Base-by-base conservation (phyloP, 2,329 filamentous ascomycete species). In the Arthrobotrys iridis region DNA sequence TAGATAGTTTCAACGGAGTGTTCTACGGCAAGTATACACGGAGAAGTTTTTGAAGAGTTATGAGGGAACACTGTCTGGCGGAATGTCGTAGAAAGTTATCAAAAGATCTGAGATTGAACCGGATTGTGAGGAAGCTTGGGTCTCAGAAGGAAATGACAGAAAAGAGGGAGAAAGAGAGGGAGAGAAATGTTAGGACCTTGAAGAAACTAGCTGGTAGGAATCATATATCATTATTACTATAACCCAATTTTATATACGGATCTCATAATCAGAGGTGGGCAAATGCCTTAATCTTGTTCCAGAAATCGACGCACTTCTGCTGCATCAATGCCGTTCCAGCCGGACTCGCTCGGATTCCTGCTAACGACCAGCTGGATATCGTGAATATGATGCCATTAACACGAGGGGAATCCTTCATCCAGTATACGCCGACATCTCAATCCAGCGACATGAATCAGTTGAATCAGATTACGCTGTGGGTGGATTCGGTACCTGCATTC, bases 391-490 rank as follows among this genome's bases (percentile, higher is more conserved):
- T 37, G 30, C 28, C 48, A 55, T n/a, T n/a, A 24, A 55, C 30
- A 55, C 48, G 37, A 22, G 48, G 48, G 3, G 13, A 22, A n/a
- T n/a, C n/a, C n/a, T n/a, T n/a, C n/a, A n/a, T n/a, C n/a, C n/a
- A n/a, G n/a, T n/a, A 55, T 18, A 35, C 28, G 48, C 48, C 48
- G 30, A 55, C 18, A 5, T 24, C 48, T 55, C 8, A 13, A 35
- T 55, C 24, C n/a, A 30, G 48, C 15, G 30, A 11, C 37, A 55
- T 55, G 48, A 55, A 43, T 62, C 7, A 18, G 20, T 62, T 62
- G 57, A 46, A 28, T 41, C 62, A 45, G 46, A 65, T 65, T 65
- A 35, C 46, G 62, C 60, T 33, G 5, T 43, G 4, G 28, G 13
- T 35, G 26, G 3, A 33, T 11, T 37, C 20, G 30, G 59, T 64